Evolutionary conservation across 1,284 basidiomycete genomes (phyloP), one percentile per base, ranked within the genome.

Genomic region (Tylopilus sp.): DNA sequence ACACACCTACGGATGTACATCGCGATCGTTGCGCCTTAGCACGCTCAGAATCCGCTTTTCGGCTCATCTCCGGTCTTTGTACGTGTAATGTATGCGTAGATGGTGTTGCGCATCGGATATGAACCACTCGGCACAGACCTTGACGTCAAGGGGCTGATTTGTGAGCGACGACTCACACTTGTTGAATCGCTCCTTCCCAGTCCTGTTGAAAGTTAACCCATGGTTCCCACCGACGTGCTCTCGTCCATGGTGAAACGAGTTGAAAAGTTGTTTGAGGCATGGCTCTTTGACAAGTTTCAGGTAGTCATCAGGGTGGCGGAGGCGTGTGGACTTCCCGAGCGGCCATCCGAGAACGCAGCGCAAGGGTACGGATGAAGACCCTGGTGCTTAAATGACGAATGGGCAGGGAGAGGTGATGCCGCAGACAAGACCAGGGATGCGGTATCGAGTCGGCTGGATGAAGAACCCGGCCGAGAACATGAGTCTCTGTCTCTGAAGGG

Each of bases 121-220:
- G 88, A 88, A 64, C 80, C 82, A 13, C 69, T 86, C 33, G 84
- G 85, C 8, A 86, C 86, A 0, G 87, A 89, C 63, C 73, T 91
- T 29, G 87, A 85, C 66, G 78, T 81, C 10, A 76, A 86, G 51
- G 95, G 93, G 93, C 72, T 95, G 22, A 83, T 92, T 53, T 87
- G 89, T 87, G 68, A 65, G 81, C 79, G 49, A 15, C 24, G 5
- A 4, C 29, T 6, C 29, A 29, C 6, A 29, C 29, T 29, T 29
- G 49, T 54, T 44, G 62, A 6, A 57, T 39, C 13, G 7, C 39
- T 65, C 2, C n/a, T 61, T 19, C 56, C n/a, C 69, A 90, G 94
- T 92, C 4, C 96, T 98, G 78, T 82, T 98, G 57, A 98, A 98
- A 80, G 92, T 98, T 70, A 96, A 96, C 77, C 82, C 98, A 56